Evolutionary conservation across 2,329 filamentous ascomycete genomes (phyloP).

Genomic region (Microsporum ferrugineum): DNA sequence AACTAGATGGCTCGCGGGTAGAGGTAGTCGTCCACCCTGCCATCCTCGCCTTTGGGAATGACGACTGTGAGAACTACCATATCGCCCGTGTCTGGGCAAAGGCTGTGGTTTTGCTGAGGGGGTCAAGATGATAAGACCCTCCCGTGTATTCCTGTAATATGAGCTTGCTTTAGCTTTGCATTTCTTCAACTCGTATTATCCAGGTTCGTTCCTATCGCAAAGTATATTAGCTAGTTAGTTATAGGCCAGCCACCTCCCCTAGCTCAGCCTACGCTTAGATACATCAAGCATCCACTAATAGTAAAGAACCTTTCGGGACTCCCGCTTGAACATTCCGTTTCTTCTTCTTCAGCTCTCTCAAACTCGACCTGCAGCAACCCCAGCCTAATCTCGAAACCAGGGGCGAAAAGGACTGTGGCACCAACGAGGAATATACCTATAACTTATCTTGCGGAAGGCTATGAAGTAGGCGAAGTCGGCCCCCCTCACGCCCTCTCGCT

Average conservation of each 20-base stretch:
- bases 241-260: not conserved
- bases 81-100: conserved; percentile 16
- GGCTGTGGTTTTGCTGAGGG: conserved; percentile 14
- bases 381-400: not conserved
- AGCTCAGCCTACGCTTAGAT: not conserved
- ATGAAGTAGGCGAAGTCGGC: not conserved
- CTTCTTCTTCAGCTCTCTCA: not conserved
- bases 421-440: not conserved
- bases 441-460: not conserved
- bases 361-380: not conserved
- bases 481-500: not conserved
- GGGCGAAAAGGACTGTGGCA: not conserved
- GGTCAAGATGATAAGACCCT: not conserved
- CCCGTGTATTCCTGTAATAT: not conserved
- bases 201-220: not conserved
- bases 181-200: not conserved
- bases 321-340: not conserved
- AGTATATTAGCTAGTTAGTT: not conserved
- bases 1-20: conserved; percentile 13
- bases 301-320: not conserved
- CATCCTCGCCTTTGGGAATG: conserved; percentile 17
- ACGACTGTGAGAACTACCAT: conserved; percentile 18
- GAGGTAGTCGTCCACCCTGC: conserved; percentile 16
- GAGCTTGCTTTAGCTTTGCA: not conserved
- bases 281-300: not conserved